These are phyloP conservation scores for Hansenula anomala DNA, from an alignment of 1,139 yeast genomes.

Conservation along the genomic window DNA sequence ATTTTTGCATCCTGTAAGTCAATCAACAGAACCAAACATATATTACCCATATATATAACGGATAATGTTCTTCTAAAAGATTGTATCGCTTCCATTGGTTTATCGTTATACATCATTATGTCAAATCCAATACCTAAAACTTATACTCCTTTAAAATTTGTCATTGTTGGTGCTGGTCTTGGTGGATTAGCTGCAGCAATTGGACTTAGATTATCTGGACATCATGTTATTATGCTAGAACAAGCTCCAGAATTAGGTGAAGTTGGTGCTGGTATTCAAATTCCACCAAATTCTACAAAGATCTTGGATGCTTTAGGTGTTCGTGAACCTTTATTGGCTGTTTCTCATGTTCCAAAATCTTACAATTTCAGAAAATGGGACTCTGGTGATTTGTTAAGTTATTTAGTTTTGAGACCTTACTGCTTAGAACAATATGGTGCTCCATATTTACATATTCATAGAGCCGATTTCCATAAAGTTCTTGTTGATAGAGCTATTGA, in stretches of 20 bases:
- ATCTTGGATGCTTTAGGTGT: constrained; percentile 26
- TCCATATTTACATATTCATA: constrained; percentile 26
- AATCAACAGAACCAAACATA: no score
- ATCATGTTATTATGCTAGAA: constrained; percentile 31
- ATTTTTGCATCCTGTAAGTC: no score
- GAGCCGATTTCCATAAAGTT: constrained; percentile 28
- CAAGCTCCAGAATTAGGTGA: constrained; percentile 31
- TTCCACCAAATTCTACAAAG: constrained; percentile 30
- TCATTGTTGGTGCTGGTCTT: constrained; percentile 34
- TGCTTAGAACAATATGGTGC: constrained; percentile 19
- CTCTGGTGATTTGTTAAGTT: constrained; percentile 18
- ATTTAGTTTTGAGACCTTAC: constrained; percentile 11
- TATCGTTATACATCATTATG: no score
- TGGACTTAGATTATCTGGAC: constrained; percentile 30
- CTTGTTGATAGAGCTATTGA: constrained; percentile 25
- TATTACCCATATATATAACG: no score
- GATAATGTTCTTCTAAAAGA: no score
- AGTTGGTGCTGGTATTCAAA: constrained; percentile 38
- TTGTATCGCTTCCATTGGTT: no score
- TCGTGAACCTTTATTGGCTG: constrained; percentile 19
- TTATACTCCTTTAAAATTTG: constrained; percentile 36
- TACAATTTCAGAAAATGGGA: constrained; percentile 25
- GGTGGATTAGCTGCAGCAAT: constrained; percentile 36
- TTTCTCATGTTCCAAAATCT: constrained; percentile 25
- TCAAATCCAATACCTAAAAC: neutral